Evolutionary conservation across 2,329 filamentous ascomycete genomes (phyloP), one percentile per base, ranked within the genome.

Genomic region (Ascochyta fabae): DNA sequence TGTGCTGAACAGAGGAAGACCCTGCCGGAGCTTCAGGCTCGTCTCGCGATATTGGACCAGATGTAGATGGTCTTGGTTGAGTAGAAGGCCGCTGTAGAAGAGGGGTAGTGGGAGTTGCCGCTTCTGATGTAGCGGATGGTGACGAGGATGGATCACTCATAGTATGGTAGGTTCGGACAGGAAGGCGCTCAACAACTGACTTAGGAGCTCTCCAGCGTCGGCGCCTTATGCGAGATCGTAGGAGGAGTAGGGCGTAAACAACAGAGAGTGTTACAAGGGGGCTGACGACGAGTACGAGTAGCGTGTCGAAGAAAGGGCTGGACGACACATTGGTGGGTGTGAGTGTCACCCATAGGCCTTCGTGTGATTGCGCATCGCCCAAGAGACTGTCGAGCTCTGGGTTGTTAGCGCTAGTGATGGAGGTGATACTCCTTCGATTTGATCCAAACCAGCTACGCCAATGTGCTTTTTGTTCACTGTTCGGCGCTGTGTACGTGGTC

Each of bases 171-270:
- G 93, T 98, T 56, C 94, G 88, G 13, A 99, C 92, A 2, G 95
- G 95, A n/a, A 99, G 83, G 55, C 90, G 88, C 65, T 97, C 93
- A 16, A 99, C 93, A 0, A 99, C 88, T 0, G 92, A 96, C 76
- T 99, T 99, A 5, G 95, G 95, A n/a, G 95, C 95, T 67, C 95
- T 87, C 94, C 95, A 99, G 65, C 94, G 86, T 60, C 94, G 86
- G 56, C 94, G 86, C 46, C 94, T 88, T 65, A 97, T 96, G 56
- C 93, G 89, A 42, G 93, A 93, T 50, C 95, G 88, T 34, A 98
- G 81, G 36, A 98, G 84, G 5, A 98, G 83, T 10, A 98, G 83
- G 12, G 91, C 89, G 71, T 98, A 98, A 2, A 99, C 94, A 5
- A 97, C 88, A 3, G 92, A 96, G 67, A 99, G 78, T 0, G 95